Evolutionary conservation across 2,329 filamentous ascomycete species (phyloP), one percentile per base, ranked within the genome.

Genomic region (Lasiodiplodia sp.): DNA sequence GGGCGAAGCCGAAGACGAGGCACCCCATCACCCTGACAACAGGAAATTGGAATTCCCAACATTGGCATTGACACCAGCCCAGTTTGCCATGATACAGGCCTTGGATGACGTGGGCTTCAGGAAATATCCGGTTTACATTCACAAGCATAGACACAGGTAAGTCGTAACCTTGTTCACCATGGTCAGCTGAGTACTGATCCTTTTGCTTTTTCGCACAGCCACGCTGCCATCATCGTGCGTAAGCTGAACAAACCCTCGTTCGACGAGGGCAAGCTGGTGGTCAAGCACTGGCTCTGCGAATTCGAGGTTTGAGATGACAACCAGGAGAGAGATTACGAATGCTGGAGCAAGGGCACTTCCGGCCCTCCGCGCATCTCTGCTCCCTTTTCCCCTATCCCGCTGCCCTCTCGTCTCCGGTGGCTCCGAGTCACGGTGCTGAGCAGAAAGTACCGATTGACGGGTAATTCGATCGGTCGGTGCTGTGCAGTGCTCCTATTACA

Each of bases 161-260:
- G 62, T 53, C 44, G 5, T 40, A 7, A 14, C 12, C n/a, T 28
- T 28, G 28, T 28, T 28, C 28, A 4, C n/a, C 8, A 28, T 53
- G 16, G 14, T 52, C 2, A 38, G 16, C 52, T 44, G 23, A 62
- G 8, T 10, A 25, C 57, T 62, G 34, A 62, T 8, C 7, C 7
- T 49, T 4, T n/a, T 4, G 11, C 34, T 58, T 49, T 25, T 49
- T 3, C 10, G 31, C 28, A 97, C 77, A 92, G 88, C 69, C 95
- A 98, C 79, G 95, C 94, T 0, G 94, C 94, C 3, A 97, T 98
- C 58, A 92, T 98, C 71, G 90, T 96, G 44, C 87, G 95, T 47
- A 87, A 84, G 70, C 79, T 91, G 49, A 52, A 25, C 31, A 90
- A 88, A 76, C 82, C 86, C 64, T 82, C 79, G 0, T 96, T 94